Evolutionary conservation across 768 basidiomycete species (phyloP), one percentile per base, ranked within the genome.

Genomic region (Russula foetens): DNA sequence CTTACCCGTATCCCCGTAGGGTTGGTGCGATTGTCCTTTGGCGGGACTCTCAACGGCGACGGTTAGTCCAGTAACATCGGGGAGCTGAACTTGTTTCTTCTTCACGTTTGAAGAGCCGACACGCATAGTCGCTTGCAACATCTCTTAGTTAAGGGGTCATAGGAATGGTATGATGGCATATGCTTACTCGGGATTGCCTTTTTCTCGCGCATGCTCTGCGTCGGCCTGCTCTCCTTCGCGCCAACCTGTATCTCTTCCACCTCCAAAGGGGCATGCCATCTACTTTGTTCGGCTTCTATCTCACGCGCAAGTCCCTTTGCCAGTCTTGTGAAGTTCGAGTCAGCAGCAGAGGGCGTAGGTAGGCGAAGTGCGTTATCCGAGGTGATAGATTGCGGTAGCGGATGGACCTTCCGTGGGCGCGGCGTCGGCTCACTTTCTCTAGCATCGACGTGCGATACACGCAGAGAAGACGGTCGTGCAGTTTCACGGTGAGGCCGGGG

Each of bases 21-120:
- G 67, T 63, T 79, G 75, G 63, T 86, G 77, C 15, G 77, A 64
- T 17, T 77, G 77, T 3, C 73, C 73, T 64, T 81, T 86, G 0
- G 83, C 81, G 1, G 92, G 91, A 4, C 87, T 87, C 53, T 83
- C 82, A 15, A 92, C 84, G 0, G 87, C 91, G 46, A 78, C 85
- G 0, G 89, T 93, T 11, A 93, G 71, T 0, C 91, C 92, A 8
- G 92, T 94, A 4, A 94, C 83, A 66, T 93, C 92, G 1, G 90
- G 91, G 2, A 92, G 74, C 52, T 85, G 80, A 21, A 90, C 58
- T 17, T 43, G 54, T 17, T 45, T 56, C 21, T 45, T 55, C 33
- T 29, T 56, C 44, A 17, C 21, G 7, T 49, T 58, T 26, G 55
- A 63, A 26, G 53, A 54, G 69, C 35, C 77, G 77, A 29, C 50